These are phyloP conservation scores for Penicillium fuscoglaucum DNA, from an alignment of 2,329 filamentous ascomycete species.

Conservation along the genomic window DNA sequence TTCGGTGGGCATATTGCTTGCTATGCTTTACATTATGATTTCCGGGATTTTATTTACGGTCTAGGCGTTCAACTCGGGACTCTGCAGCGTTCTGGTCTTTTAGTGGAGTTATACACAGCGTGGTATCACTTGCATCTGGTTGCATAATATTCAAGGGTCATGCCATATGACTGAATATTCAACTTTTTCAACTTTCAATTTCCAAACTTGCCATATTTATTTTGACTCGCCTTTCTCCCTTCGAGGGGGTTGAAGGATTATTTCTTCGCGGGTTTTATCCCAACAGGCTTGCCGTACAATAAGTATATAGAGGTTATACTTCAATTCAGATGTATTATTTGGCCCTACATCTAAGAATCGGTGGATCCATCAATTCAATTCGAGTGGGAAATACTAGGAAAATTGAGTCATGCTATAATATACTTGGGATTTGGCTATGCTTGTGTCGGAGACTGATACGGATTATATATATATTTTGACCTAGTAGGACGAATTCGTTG, in stretches of 20 bases:
- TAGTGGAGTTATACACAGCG: neutral
- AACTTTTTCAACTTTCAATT: neutral
- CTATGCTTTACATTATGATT: neutral
- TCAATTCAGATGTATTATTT: neutral
- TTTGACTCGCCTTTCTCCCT: neutral
- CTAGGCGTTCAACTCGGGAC: neutral
- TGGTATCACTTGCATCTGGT: neutral
- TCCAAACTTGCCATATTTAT: neutral
- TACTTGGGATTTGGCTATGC: neutral
- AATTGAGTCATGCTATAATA: neutral
- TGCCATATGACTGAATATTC: neutral
- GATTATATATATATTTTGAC: neutral
- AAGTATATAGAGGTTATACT: neutral
- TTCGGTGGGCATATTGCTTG: neutral
- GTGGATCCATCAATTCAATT: neutral
- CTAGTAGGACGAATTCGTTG: too few relatives aligned
- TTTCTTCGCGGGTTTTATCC: neutral
- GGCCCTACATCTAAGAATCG: neutral
- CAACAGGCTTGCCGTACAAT: neutral
- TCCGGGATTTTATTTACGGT: neutral
- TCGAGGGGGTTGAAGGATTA: too few relatives aligned
- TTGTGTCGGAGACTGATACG: neutral
- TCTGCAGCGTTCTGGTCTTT: neutral
- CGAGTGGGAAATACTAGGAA: fast-evolving
- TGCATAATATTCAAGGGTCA: neutral